A percentile compares a stretch with the other conserved stretches of the same genome.
Evolutionary conservation across 2,329 filamentous ascomycete genomes (phyloP).

Genomic region (Penicillium olsonii): DNA sequence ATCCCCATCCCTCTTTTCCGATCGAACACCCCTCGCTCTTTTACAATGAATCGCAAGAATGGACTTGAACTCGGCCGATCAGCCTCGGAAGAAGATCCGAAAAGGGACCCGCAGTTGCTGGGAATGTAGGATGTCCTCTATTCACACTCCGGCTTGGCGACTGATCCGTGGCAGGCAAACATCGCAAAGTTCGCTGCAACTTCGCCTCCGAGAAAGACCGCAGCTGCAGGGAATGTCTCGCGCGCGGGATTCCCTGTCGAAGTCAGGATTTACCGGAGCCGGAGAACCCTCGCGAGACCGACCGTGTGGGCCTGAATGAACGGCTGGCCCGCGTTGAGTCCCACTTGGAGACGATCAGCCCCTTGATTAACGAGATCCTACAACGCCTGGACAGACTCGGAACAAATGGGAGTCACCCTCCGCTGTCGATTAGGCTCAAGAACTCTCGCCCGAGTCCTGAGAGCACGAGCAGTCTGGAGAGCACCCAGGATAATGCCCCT

Average conservation of each 20-base stretch:
- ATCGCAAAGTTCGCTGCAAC: slow-evolving; percentile 18
- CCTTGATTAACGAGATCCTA: not conserved
- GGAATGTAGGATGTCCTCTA: slow-evolving; percentile 11
- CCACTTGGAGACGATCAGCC: slow-evolving; percentile 10
- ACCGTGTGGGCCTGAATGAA: slow-evolving; percentile 11
- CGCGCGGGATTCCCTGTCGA: slow-evolving; percentile 9
- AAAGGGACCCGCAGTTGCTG: slow-evolving; percentile 20
- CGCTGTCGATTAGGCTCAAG: not conserved
- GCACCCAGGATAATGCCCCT: slow-evolving; percentile 9
- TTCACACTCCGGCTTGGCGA: no score
- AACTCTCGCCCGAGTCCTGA: not conserved
- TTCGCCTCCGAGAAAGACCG: slow-evolving; percentile 10
- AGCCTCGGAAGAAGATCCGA: slow-evolving; percentile 19
- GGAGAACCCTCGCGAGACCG: slow-evolving; percentile 13
- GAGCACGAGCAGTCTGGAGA: not conserved
- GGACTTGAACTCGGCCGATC: slow-evolving; percentile 1
- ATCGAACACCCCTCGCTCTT: no score
- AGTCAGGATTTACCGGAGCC: slow-evolving; percentile 17
- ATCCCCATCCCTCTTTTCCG: no score
- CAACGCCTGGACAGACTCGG: not conserved
- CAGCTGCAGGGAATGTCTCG: slow-evolving; percentile 15
- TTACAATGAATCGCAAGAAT: no score
- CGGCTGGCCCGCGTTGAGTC: slow-evolving; percentile 13
- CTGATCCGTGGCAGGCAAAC: slow-evolving; percentile 10
- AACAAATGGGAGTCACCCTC: not conserved